phyloP scores from a whole-genome alignment of 2,329 filamentous ascomycete species.

The Annulohypoxylon truncatum region DNA sequence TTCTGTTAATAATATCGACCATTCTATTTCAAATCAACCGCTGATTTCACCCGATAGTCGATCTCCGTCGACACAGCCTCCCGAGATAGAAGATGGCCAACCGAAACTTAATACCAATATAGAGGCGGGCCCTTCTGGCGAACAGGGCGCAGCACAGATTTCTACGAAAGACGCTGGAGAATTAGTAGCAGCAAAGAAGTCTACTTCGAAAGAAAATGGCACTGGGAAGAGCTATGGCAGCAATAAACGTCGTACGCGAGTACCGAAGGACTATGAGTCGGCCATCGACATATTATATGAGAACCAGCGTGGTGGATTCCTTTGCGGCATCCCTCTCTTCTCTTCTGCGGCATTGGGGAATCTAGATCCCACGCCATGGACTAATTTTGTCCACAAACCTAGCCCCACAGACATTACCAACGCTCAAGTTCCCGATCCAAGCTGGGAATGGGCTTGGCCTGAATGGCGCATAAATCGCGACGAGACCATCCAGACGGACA shows the following conservation, averaged over 20 bases:
- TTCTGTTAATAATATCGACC: conserved; percentile 31
- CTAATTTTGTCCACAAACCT: conserved; percentile 72
- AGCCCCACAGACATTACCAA: conserved; percentile 79
- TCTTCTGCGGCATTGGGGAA: conserved; percentile 85
- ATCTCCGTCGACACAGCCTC: conserved; percentile 36
- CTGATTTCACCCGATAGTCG: conserved; percentile 42
- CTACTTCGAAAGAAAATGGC: conserved; percentile 17
- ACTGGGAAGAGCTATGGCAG: conserved; percentile 14
- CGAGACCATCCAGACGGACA: conserved; percentile 75
- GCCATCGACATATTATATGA: conserved; percentile 92
- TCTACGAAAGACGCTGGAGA: conserved; percentile 12
- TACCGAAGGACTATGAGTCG: conserved; percentile 55
- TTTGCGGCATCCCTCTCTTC: conserved; percentile 92
- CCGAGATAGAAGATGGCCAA: conserved; percentile 23
- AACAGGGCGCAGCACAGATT: conserved; percentile 21
- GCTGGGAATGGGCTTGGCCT: conserved; percentile 88
- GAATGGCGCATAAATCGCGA: conserved; percentile 77
- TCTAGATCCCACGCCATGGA: conserved; percentile 89
- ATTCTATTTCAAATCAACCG: conserved; percentile 37
- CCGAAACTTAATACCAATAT: conserved; percentile 14
- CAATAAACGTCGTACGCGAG: conserved; percentile 18
- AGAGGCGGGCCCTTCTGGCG: conserved; percentile 36
- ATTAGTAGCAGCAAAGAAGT: conserved; percentile 8
- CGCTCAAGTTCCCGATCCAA: conserved; percentile 92
- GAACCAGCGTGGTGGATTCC: conserved; percentile 90